These are phyloP conservation scores for Cladosporium colombiae DNA, from an alignment of 2,329 filamentous ascomycete genomes.

Conservation along the genomic window DNA sequence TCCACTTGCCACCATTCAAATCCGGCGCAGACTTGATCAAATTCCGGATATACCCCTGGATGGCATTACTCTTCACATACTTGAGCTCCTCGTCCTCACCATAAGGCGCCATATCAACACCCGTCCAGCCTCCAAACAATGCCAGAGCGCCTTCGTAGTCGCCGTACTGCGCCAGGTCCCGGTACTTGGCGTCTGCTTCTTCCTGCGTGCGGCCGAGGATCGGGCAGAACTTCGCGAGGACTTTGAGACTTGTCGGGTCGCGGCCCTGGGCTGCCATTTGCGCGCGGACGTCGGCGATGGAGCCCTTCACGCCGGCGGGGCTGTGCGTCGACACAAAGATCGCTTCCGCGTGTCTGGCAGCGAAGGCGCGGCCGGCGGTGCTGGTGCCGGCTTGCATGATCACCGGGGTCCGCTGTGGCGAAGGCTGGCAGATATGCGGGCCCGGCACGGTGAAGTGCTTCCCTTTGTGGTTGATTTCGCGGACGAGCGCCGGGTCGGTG, in stretches of 20 bases:
- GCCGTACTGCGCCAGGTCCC: slow-evolving; percentile 62
- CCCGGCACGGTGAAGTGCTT: slow-evolving; percentile 66
- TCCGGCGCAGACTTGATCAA: slow-evolving; percentile 59
- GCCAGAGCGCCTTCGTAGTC: slow-evolving; percentile 67
- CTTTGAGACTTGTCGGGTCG: slow-evolving; percentile 64
- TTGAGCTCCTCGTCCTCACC: slow-evolving; percentile 64
- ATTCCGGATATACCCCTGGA: slow-evolving; percentile 57
- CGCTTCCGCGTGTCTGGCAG: slow-evolving; percentile 69
- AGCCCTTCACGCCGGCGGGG: slow-evolving; percentile 61
- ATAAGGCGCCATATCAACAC: slow-evolving; percentile 63
- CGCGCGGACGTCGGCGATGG: slow-evolving; percentile 63
- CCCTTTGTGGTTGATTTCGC: slow-evolving; percentile 66
- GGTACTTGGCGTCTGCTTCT: slow-evolving; percentile 65
- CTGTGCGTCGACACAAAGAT: slow-evolving; percentile 70
- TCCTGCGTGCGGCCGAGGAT: slow-evolving; percentile 66
- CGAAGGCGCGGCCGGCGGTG: slow-evolving; percentile 65
- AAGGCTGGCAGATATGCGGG: slow-evolving; percentile 66
- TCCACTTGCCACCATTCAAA: slow-evolving; percentile 63
- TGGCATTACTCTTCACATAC: slow-evolving; percentile 62
- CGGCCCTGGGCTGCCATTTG: slow-evolving; percentile 57
- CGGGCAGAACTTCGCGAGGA: slow-evolving; percentile 66
- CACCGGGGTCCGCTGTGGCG: slow-evolving; percentile 67
- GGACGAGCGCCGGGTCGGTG: slow-evolving; percentile 58
- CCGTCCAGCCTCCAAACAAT: slow-evolving; percentile 74
- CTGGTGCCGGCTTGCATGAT: slow-evolving; percentile 71